Base-by-base conservation (phyloP, 1,284 basidiomycete species). In the Abortiporus biennis region DNA sequence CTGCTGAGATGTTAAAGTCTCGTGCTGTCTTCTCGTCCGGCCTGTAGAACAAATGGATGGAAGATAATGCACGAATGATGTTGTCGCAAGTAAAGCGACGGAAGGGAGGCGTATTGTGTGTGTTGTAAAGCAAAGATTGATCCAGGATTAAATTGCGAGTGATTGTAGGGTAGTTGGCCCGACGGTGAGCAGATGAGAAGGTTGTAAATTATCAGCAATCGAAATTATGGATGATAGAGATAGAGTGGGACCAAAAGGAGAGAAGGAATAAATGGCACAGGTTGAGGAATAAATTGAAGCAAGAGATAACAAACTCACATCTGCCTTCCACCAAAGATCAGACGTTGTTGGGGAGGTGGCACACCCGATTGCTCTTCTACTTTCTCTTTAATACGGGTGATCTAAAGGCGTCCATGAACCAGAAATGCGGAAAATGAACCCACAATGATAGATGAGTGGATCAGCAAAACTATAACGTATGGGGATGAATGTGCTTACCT, bases 351-450 rank as follows among this genome's bases (percentile, higher is more conserved):
- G 30, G 78, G 89, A 47, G 96, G 95, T 13, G 96, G 96, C 38
- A 99, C 96, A 56, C 95, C 96, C 31, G 94, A 95, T 67, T 99
- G 96, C 69, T 98, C 95, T 65, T 99, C 96, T 23, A 99, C 92
- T 63, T 92, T 89, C 74, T 97, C 94, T 71, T 99, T 99, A 69
- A 99, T 95, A 53, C 92, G 84, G 36, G 80, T 75, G 61, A 97
- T 92, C 94, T 96, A 54, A 21, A 23, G 32, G 38, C 38, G 25
- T 9, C 29, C n/a, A n/a, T n/a, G 22, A 36, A 12, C 30, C n/a
- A n/a, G n/a, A n/a, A n/a, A n/a, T n/a, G n/a, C n/a, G n/a, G n/a
- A 36, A 25, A 20, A 20, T 16, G 36, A 27, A 24, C n/a, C 6
- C n/a, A 22, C 11, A 15, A 9, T 13, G 27, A 29, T n/a, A n/a